Conservation (phyloP, 1,284 basidiomycete species). For the Fomitiporia mediterranea region DNA sequence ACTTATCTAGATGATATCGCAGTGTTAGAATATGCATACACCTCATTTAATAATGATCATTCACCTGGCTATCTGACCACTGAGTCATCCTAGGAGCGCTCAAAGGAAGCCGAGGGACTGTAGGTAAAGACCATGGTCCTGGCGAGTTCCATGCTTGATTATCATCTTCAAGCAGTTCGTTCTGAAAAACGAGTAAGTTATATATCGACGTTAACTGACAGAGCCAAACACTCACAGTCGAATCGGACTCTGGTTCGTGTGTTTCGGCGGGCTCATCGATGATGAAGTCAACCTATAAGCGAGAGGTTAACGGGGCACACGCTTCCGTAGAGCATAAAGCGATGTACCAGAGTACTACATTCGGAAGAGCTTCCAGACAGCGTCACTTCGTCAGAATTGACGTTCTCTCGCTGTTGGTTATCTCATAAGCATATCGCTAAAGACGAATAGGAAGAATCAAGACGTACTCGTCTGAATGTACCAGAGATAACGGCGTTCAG, state of each 20-base stretch:
- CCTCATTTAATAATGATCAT: neutral
- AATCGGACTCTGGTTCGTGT: neutral
- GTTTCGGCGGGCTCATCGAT: neutral
- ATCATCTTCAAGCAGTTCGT: conserved; percentile 2
- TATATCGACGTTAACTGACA: neutral
- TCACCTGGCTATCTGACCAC: conserved; percentile 4
- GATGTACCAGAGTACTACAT: conserved; percentile 31
- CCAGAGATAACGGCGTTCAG: conserved; percentile 71
- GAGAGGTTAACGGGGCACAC: neutral
- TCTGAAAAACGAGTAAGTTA: neutral
- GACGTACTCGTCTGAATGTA: conserved; percentile 14
- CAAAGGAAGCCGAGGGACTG: neutral
- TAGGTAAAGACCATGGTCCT: neutral
- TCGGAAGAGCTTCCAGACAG: conserved; percentile 28
- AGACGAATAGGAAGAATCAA: neutral
- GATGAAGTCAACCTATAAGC: conserved; percentile 27
- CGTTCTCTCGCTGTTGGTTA: conserved; percentile 23
- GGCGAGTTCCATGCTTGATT: conserved; percentile 5
- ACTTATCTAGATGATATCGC: neutral
- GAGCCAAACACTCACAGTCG: neutral
- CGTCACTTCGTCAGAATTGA: conserved; percentile 18
- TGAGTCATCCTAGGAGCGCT: neutral
- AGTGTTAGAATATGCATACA: neutral
- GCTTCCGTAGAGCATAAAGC: neutral
- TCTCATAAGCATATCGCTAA: conserved; percentile 2